phyloP scores from a whole-genome alignment of 148 eudicot genomes.

The Amaranthus cruentus region DNA sequence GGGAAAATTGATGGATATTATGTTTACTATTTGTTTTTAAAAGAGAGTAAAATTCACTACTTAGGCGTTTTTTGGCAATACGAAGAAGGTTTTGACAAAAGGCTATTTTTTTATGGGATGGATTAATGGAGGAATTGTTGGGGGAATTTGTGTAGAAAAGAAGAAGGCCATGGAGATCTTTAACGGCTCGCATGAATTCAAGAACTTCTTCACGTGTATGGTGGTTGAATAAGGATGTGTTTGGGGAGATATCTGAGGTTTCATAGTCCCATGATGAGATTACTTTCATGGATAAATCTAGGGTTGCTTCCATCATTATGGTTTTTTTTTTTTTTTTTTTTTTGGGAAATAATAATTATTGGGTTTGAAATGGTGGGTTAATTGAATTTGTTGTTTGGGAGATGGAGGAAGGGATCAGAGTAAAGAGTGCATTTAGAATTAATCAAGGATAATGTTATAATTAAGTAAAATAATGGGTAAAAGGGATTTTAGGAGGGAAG shows the following conservation, averaged over 20 bases:
- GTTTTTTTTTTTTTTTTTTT: not conserved
- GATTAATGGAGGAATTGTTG: conserved; percentile 7
- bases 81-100: conserved; percentile 49
- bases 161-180: conserved; percentile 42
- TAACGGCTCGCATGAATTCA: conserved; percentile 38
- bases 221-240: conserved; percentile 36
- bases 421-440: conserved; percentile 27
- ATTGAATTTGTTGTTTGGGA: not conserved
- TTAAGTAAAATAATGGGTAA: conserved; percentile 1
- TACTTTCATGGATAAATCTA: conserved; percentile 40
- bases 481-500: conserved; percentile 18
- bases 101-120: conserved; percentile 34
- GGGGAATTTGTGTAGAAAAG: conserved; percentile 22
- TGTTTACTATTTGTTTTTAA: conserved; percentile 33
- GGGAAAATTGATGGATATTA: not conserved
- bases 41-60: conserved; percentile 52
- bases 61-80: conserved; percentile 54
- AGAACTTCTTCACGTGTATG: conserved; percentile 38
- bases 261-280: conserved; percentile 48
- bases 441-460: conserved; percentile 1
- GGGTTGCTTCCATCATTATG: conserved; percentile 41
- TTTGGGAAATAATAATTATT: not conserved
- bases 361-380: not conserved
- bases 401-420: not conserved
- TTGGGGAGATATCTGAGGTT: conserved; percentile 18